A percentile compares a stretch with the other conserved stretches of the same genome.
These are phyloP conservation scores for Phytophthora multivora DNA, from an alignment of 352 stramenopile species.

Conservation along the genomic window DNA sequence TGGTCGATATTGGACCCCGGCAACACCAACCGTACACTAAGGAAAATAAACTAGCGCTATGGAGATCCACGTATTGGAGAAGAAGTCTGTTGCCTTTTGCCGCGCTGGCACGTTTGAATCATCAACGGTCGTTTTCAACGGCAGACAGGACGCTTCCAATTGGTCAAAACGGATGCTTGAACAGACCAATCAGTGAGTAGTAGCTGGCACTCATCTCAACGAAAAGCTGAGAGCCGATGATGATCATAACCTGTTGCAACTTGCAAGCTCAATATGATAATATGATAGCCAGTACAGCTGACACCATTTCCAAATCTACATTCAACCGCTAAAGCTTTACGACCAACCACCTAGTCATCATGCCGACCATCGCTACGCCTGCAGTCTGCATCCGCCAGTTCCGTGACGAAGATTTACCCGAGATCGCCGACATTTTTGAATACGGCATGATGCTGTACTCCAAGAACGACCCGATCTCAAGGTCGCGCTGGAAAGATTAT, in stretches of 20 bases:
- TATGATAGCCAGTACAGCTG: too few species aligned
- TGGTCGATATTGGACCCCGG: not conserved
- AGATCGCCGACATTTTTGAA: slow-evolving; percentile 41
- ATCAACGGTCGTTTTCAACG: slow-evolving; percentile 6
- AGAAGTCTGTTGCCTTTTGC: not conserved
- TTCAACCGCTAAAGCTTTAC: not conserved
- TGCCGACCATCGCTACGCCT: slow-evolving; percentile 8
- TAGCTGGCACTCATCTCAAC: slow-evolving; percentile 17
- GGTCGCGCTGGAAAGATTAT: slow-evolving; percentile 31
- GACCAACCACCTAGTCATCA: slow-evolving; percentile 3
- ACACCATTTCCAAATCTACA: slow-evolving; percentile 6
- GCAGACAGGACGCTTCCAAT: not conserved
- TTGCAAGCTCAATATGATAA: too few species aligned
- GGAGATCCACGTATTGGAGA: not conserved
- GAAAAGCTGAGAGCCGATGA: slow-evolving; percentile 19
- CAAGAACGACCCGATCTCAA: slow-evolving; percentile 20
- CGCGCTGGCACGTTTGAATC: slow-evolving; percentile 19
- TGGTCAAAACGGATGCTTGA: not conserved
- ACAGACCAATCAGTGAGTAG: slow-evolving; percentile 5
- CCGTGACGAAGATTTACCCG: slow-evolving; percentile 28
- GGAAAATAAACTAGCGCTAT: slow-evolving; percentile 18
- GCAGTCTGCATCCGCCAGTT: slow-evolving; percentile 41
- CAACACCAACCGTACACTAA: slow-evolving; percentile 14
- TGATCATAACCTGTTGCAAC: too few species aligned
- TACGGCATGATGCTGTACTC: slow-evolving; percentile 48